phyloP scores from a whole-genome alignment of 192 early-diverging fungal genomes.

The Endogone sp. region DNA sequence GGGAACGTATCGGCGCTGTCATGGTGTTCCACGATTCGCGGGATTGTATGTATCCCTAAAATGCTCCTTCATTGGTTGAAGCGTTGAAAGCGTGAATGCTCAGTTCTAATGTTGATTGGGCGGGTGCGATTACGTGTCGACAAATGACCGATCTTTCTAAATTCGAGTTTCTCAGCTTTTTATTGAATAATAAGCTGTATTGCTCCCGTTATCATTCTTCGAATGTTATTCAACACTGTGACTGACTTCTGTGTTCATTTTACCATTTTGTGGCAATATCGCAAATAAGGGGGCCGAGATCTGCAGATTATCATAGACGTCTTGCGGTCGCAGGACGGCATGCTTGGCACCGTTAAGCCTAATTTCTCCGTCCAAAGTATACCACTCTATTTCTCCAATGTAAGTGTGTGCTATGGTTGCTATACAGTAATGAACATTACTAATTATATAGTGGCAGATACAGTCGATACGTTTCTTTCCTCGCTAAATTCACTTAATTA shows the following conservation, averaged over 20 bases:
- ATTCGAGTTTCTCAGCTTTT: too few species aligned
- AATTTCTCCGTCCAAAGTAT: slow-evolving; percentile 41
- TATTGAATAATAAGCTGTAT: too few species aligned
- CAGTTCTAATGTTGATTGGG: too few species aligned
- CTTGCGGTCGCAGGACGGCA: slow-evolving; percentile 54
- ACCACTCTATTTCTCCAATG: slow-evolving; percentile 80
- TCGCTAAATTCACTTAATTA: slow-evolving; percentile 2
- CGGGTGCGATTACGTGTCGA: too few species aligned
- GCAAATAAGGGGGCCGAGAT: slow-evolving; percentile 67
- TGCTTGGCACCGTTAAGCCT: slow-evolving; percentile 46
- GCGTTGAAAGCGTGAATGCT: too few species aligned
- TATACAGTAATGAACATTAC: too few species aligned
- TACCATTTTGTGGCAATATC: not conserved
- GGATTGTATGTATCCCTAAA: slow-evolving; percentile 65
- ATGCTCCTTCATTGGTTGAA: too few species aligned
- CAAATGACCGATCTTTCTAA: too few species aligned
- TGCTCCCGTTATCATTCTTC: too few species aligned
- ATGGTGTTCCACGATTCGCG: slow-evolving; percentile 86
- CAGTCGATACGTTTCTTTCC: too few species aligned
- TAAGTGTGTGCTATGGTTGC: slow-evolving; percentile 15
- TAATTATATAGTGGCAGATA: too few species aligned
- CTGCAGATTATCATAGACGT: slow-evolving; percentile 78
- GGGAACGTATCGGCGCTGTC: slow-evolving; percentile 57
- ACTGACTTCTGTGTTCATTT: not conserved
- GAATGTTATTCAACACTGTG: too few species aligned